These are phyloP conservation scores for Bombardia bombarda DNA, from an alignment of 495 filamentous ascomycete species.

Conservation along the genomic window DNA sequence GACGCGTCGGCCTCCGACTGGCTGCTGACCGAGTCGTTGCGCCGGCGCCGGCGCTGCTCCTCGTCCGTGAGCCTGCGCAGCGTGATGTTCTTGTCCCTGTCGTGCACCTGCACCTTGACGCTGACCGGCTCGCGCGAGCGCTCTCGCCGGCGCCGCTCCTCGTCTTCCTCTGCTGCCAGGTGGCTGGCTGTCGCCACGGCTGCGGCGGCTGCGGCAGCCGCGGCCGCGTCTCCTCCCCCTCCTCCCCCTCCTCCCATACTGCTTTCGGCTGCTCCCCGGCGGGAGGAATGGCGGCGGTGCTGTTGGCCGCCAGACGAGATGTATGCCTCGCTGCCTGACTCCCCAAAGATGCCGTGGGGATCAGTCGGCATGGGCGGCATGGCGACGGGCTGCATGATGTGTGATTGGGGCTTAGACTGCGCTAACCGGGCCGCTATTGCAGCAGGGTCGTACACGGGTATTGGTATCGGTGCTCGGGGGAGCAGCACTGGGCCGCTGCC, in stretches of 20 bases:
- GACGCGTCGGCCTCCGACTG: constrained; percentile 37
- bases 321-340: constrained; percentile 53
- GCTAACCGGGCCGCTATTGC: constrained; percentile 18
- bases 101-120: constrained; percentile 73
- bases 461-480: constrained; percentile 39
- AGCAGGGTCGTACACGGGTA: constrained; percentile 11
- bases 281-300: constrained; percentile 35
- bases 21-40: constrained; percentile 40
- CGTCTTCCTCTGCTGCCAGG: constrained; percentile 32
- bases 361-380: constrained; percentile 47
- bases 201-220: constrained; percentile 41
- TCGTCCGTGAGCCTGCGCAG: constrained; percentile 72
- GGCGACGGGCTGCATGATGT: constrained; percentile 23
- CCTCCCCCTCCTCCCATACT: no score
- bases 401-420: constrained; percentile 22
- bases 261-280: constrained; percentile 18
- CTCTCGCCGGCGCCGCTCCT: constrained; percentile 26
- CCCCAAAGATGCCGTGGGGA: constrained; percentile 48
- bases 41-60: constrained; percentile 40
- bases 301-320: constrained; percentile 41
- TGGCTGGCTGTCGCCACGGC: no score
- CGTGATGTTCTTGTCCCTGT: constrained; percentile 66
- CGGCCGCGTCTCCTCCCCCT: constrained; percentile 41
- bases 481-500: no score
- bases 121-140: constrained; percentile 51